These are phyloP conservation scores for Rutstroemia sydowiana DNA, from an alignment of 2,329 filamentous ascomycete genomes.

Conservation along the genomic window DNA sequence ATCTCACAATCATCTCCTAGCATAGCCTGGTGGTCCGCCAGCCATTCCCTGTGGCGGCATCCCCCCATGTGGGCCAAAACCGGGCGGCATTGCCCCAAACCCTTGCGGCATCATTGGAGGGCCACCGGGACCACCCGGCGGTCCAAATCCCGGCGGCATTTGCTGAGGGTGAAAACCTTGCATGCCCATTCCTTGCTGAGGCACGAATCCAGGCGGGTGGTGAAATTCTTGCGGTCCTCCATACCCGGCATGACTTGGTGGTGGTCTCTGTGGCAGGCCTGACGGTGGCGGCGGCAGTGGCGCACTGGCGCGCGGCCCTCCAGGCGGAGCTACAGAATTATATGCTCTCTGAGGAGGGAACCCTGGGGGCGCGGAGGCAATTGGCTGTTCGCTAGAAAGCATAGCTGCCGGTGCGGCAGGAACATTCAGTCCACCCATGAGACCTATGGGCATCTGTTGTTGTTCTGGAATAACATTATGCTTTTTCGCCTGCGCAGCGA, in stretches of 20 bases:
- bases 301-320: conserved; percentile 33
- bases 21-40: conserved; percentile 12
- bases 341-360: conserved; percentile 24
- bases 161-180: neutral
- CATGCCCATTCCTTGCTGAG: neutral
- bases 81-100: conserved; percentile 23
- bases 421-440: conserved; percentile 33
- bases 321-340: conserved; percentile 29
- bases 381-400: conserved; percentile 18
- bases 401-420: conserved; percentile 35
- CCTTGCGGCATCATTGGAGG: neutral
- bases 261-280: conserved; percentile 57
- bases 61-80: conserved; percentile 20
- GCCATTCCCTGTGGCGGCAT: conserved; percentile 23
- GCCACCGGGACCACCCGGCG: neutral
- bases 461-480: conserved; percentile 81
- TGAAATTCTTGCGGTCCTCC: conserved; percentile 54
- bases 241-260: conserved; percentile 59
- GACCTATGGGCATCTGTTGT: conserved; percentile 30
- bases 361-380: conserved; percentile 19
- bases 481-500: conserved; percentile 87
- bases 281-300: conserved; percentile 51
- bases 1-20: neutral
- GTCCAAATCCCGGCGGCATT: conserved; percentile 1
- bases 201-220: conserved; percentile 38